Percentiles rank a stretch among this genome's conserved stretches.
Conservation (phyloP, 352 stramenopile species). For the Pythium monospermum region DNA sequence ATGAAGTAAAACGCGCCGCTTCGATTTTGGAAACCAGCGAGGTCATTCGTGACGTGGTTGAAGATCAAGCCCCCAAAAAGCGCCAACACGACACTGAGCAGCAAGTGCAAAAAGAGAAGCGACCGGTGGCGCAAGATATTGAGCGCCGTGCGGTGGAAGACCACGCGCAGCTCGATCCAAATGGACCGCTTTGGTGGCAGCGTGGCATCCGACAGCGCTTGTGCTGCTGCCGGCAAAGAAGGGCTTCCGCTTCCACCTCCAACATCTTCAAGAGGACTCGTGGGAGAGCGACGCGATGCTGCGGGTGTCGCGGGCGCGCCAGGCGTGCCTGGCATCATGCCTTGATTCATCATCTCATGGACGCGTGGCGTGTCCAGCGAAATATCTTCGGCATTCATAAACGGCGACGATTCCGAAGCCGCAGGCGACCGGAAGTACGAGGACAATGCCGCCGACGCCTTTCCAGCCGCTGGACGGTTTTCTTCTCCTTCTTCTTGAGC, state of each 20-base stretch:
- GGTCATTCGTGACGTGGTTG: conserved; percentile 74
- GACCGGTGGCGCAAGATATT: conserved; percentile 76
- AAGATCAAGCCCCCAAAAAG: conserved; percentile 74
- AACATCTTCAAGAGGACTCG: conserved; percentile 12
- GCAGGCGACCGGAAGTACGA: conserved; percentile 5
- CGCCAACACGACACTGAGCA: conserved; percentile 50
- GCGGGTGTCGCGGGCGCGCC: neutral
- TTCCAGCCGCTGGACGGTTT: too few species aligned
- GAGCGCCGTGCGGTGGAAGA: conserved; percentile 60
- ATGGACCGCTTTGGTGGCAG: conserved; percentile 30
- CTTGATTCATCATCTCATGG: conserved; percentile 21
- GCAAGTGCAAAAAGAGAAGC: conserved; percentile 58
- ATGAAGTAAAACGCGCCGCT: conserved; percentile 84
- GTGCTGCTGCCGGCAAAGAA: neutral
- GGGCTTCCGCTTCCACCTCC: conserved; percentile 12
- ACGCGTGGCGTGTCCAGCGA: conserved; percentile 43
- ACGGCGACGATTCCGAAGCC: conserved; percentile 43
- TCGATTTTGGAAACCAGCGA: conserved; percentile 82
- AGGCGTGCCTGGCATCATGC: conserved; percentile 7
- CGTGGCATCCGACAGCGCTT: neutral
- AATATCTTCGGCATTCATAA: conserved; percentile 40
- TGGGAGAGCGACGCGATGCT: conserved; percentile 9
- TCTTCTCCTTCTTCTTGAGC: too few species aligned
- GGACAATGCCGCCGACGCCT: too few species aligned
- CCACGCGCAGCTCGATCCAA: conserved; percentile 57